Evolutionary conservation across 768 basidiomycete species (phyloP).

Genomic region (Macrolepiota dolichaula): DNA sequence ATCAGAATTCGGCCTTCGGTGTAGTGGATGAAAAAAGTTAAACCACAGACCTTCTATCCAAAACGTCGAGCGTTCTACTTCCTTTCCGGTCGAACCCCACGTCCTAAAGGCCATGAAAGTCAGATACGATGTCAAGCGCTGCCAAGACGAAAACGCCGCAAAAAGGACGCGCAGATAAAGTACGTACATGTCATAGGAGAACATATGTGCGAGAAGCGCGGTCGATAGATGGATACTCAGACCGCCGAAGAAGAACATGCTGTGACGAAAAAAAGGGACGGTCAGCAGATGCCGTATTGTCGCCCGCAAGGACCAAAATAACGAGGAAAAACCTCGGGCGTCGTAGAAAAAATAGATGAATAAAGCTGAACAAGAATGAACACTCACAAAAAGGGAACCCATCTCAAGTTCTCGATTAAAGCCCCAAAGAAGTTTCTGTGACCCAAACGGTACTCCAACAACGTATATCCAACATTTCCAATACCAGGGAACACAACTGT

Average conservation of each 20-base stretch:
- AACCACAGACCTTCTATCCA: constrained; percentile 62
- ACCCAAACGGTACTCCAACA: constrained; percentile 76
- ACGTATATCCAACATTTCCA: constrained; percentile 70
- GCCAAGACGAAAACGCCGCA: neutral
- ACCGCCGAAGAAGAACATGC: constrained; percentile 76
- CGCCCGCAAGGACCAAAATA: neutral
- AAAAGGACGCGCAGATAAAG: neutral
- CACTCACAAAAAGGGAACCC: constrained; percentile 73
- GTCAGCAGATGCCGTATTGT: neutral
- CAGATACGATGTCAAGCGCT: neutral
- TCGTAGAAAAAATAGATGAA: neutral
- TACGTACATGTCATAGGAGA: constrained; percentile 56
- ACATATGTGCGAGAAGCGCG: constrained; percentile 64
- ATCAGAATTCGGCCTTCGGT: neutral
- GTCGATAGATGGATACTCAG: constrained; percentile 69
- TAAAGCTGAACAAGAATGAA: neutral
- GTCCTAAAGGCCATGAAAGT: constrained; percentile 30
- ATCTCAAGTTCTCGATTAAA: constrained; percentile 55
- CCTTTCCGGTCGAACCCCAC: constrained; percentile 65
- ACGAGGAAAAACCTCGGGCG: neutral
- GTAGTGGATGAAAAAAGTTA: neutral
- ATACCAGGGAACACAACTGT: constrained; percentile 75
- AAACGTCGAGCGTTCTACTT: constrained; percentile 85
- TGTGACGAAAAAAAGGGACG: constrained; percentile 19
- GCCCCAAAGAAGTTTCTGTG: constrained; percentile 46